Base-by-base conservation (phyloP, 2,329 filamentous ascomycete genomes). In the Amylocarpus encephaloides region DNA sequence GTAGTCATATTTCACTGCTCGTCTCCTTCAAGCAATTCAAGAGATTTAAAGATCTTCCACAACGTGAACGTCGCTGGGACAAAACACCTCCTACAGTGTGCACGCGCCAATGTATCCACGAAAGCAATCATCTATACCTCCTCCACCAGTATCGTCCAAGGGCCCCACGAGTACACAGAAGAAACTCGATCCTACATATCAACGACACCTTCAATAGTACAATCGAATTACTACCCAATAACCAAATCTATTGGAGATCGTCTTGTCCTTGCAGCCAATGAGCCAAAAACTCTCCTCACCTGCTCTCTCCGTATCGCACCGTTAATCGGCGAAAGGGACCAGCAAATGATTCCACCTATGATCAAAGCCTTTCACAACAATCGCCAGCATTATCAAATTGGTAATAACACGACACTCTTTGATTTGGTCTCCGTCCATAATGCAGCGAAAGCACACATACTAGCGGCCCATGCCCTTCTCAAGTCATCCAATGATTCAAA, bases 1-100 rank as follows among this genome's bases (percentile, higher is more conserved):
- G 36, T 30, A 6, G 40, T 49, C 12, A 42, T 49, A 6, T 43
- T 49, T 29, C 46, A 49, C 35, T 49, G 43, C 15, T 26, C 43
- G 13, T 44, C 43, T 18, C 43, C 43, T 9, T 33, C 32, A 15
- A 44, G 26, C 11, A 35, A 2, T 29, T 18, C 5, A 32, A 32
- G 7, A 35, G 18, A 35, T 26, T 29, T n/a, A 18, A 35, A 18
- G 32, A 26, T 32, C 32, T 44, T 44, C n/a, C 43, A 35, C 10
- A n/a, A 29, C 6, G 43, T 44, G 15, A 44, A 44, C 13, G 30
- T 44, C n/a, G 19, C 9, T 22, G 43, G 43, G 19, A 44, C 43
- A 10, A 35, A 22, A 33, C 7, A 18, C 18, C 30, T 44, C 15
- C 43, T 44, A n/a, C 2, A 33, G 3, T 12, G 10, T 16, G 43